Conservation (phyloP, 352 stramenopile genomes). For the Phytophthora sp. region DNA sequence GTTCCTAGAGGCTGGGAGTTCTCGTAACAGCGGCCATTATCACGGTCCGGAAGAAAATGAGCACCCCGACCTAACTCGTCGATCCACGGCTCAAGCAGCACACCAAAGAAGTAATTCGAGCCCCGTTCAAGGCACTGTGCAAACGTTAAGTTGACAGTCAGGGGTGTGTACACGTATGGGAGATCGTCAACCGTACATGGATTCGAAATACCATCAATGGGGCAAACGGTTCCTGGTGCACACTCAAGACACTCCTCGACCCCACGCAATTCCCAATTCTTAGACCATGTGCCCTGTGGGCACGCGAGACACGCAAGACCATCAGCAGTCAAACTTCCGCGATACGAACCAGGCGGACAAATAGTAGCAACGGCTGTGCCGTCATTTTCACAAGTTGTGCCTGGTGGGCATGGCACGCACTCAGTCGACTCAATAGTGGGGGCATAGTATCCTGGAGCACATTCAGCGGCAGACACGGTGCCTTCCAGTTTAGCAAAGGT, state of each 20-base stretch:
- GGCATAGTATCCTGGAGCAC: constrained; percentile 95
- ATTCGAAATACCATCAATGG: constrained; percentile 94
- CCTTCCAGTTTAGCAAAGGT: constrained; percentile 93
- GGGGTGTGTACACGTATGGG: constrained; percentile 90
- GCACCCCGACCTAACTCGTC: constrained; percentile 92
- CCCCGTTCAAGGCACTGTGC: constrained; percentile 90
- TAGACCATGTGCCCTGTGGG: constrained; percentile 96
- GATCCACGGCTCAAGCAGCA: constrained; percentile 96
- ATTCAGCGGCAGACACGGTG: constrained; percentile 91
- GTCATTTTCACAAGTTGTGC: constrained; percentile 92
- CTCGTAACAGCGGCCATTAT: constrained; percentile 92
- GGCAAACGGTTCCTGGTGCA: constrained; percentile 92
- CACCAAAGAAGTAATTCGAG: constrained; percentile 92
- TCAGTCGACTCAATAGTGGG: constrained; percentile 95
- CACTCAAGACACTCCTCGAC: constrained; percentile 93
- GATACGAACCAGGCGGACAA: constrained; percentile 94
- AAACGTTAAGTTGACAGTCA: constrained; percentile 82
- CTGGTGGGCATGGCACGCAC: constrained; percentile 93
- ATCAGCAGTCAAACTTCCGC: constrained; percentile 85
- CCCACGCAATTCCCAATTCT: constrained; percentile 97
- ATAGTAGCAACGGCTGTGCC: constrained; percentile 88
- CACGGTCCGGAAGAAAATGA: constrained; percentile 87
- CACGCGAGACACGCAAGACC: constrained; percentile 90
- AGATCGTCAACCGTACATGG: constrained; percentile 94
- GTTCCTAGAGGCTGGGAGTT: constrained; percentile 90